Evolutionary conservation across 2,329 filamentous ascomycete species (phyloP).

Genomic region (Kalmusia sp.): DNA sequence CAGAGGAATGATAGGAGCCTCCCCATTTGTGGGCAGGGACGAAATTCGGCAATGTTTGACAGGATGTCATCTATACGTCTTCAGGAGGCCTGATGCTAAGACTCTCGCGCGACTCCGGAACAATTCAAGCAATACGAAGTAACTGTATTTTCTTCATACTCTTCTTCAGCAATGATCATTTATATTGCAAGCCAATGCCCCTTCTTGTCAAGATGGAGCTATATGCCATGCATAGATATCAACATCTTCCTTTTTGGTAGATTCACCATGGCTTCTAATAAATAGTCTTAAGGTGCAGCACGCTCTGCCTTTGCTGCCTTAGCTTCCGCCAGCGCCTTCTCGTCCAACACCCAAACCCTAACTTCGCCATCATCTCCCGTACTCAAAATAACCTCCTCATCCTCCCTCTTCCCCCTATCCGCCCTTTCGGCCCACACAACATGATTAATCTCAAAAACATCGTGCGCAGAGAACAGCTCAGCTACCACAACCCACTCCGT

Average conservation of each 20-base stretch:
- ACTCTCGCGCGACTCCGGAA: no score
- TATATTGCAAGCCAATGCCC: no score
- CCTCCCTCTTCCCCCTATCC: slow-evolving; percentile 68
- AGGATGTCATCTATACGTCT: no score
- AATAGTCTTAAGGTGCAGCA: not conserved
- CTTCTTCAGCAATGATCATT: no score
- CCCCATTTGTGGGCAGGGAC: no score
- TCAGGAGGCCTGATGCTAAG: no score
- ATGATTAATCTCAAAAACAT: slow-evolving; percentile 94
- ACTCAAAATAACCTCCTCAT: slow-evolving; percentile 85
- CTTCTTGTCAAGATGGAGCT: no score
- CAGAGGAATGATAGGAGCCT: no score
- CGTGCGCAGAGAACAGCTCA: slow-evolving; percentile 77
- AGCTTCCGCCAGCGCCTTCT: slow-evolving; percentile 6
- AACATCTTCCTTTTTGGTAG: not conserved
- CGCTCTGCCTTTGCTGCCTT: no score
- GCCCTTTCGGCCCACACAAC: slow-evolving; percentile 83
- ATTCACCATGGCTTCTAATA: not conserved
- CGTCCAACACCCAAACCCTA: slow-evolving; percentile 72
- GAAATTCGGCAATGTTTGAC: no score
- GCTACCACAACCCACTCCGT: slow-evolving; percentile 76
- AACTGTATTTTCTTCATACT: no score
- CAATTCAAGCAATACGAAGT: no score
- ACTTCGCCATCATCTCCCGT: slow-evolving; percentile 93
- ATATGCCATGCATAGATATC: not conserved